Evolutionary conservation across 805 yeast species (phyloP), one percentile per base, ranked within the genome.

Genomic region (Candida pseudofarinosa): DNA sequence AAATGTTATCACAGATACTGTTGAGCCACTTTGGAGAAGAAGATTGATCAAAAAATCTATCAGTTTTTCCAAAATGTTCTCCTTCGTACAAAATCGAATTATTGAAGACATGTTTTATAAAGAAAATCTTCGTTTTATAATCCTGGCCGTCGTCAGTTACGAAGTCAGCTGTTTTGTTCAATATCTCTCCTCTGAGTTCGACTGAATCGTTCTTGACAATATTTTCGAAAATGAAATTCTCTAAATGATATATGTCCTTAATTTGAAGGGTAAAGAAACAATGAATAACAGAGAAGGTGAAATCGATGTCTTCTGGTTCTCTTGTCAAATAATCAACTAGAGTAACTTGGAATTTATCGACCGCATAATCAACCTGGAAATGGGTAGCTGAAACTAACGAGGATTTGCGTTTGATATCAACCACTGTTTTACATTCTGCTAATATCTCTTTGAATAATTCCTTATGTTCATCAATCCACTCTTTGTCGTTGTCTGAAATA

Each of bases 351-450:
- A 87, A 69, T 42, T 76, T 80, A 18, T 74, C 74, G 19, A 85
- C 65, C 0, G 93, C 80, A 55, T 85, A 89, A 28, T 77, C 83
- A 3, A 87, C 71, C 55, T 85, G 87, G 55, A 89, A 76, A 46
- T 83, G 87, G 15, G 79, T 68, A 1, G 81, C 67, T 0, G 89
- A 81, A 1, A 77, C 71, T 44, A 80, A 59, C 0, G 78, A 61
- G 1, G 76, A 61, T 2, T 62, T 50, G 35, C 62, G 56, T 33
- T 76, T 72, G 32, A 74, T 62, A 2, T 60, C 53, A 1, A 69
- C 59, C 16, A 83, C 69, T 10, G 66, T 74, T 23, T 70, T 69
- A 1, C 76, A 64, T 26, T 76, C 46, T 0, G 64, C 61, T 2
- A 74, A 67, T 36, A 81, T 55, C 17, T 67, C 65, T 18, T 67